Conservation (phyloP, 768 basidiomycete genomes). For the Gelatoporia subvermispora region DNA sequence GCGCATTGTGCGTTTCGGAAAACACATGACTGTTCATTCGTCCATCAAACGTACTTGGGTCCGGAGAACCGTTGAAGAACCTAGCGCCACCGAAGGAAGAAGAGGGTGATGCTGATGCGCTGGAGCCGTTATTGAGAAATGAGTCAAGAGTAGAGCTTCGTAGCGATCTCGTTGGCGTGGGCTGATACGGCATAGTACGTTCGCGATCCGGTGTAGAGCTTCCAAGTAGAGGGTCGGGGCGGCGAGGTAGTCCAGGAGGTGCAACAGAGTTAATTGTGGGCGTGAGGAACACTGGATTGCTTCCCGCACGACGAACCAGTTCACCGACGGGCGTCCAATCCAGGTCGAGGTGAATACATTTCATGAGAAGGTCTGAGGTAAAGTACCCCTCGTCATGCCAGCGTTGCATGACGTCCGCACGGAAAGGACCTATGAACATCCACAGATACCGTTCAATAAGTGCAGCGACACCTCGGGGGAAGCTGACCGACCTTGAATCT, state of each 20-base stretch:
- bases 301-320: conserved; percentile 47
- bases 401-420: conserved; percentile 86
- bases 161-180: conserved; percentile 56
- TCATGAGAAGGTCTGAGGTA: conserved; percentile 75
- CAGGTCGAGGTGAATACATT: conserved; percentile 64
- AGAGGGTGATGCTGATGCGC: conserved; percentile 63
- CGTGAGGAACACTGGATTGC: conserved; percentile 61
- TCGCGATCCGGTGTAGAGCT: conserved; percentile 33
- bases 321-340: conserved; percentile 66
- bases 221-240: conserved; percentile 46
- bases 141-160: conserved; percentile 64
- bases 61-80: conserved; percentile 66
- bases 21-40: conserved; percentile 23
- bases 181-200: conserved; percentile 56
- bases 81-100: conserved; percentile 64
- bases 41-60: conserved; percentile 30
- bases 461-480: not conserved
- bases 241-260: conserved; percentile 53
- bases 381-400: conserved; percentile 94
- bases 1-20: conserved; percentile 32
- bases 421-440: conserved; percentile 69
- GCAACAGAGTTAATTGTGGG: conserved; percentile 34
- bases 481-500: conserved; percentile 68
- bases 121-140: conserved; percentile 48
- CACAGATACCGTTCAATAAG: conserved; percentile 1